These are phyloP conservation scores for Xylaria cubensis DNA, from an alignment of 495 filamentous ascomycete species.

Conservation along the genomic window DNA sequence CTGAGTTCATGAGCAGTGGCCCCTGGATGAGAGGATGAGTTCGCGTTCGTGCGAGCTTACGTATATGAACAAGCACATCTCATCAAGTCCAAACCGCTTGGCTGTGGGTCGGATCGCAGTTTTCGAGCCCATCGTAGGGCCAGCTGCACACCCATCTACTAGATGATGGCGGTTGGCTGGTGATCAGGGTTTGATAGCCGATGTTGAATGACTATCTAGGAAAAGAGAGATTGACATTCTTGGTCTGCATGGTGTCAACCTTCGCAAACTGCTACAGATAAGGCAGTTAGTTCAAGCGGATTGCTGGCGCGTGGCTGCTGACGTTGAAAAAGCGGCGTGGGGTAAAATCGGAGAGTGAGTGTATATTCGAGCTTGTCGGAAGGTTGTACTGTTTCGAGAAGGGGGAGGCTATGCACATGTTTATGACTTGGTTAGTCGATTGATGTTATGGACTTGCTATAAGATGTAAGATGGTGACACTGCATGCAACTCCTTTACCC, in stretches of 20 bases:
- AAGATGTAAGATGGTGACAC: neutral
- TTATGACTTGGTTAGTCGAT: neutral
- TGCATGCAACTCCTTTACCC: slow-evolving; percentile 5
- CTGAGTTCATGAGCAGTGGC: neutral
- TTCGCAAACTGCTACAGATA: neutral
- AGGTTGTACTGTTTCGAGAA: neutral
- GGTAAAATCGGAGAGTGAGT: neutral
- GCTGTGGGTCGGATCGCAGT: neutral
- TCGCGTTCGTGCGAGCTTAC: neutral
- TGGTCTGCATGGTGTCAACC: neutral
- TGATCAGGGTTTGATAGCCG: neutral
- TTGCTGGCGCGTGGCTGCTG: neutral
- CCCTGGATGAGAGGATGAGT: neutral
- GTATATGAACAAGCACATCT: neutral
- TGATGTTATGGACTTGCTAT: neutral
- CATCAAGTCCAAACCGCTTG: no score
- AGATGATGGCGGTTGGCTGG: neutral
- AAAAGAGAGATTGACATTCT: neutral
- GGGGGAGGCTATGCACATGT: neutral
- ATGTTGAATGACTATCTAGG: neutral
- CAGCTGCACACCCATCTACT: neutral
- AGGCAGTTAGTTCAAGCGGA: neutral
- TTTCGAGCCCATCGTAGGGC: neutral
- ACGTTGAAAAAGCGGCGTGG: neutral
- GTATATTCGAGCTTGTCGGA: neutral